phyloP scores from a whole-genome alignment of 1,284 basidiomycete species.

The Irpex sp. region DNA sequence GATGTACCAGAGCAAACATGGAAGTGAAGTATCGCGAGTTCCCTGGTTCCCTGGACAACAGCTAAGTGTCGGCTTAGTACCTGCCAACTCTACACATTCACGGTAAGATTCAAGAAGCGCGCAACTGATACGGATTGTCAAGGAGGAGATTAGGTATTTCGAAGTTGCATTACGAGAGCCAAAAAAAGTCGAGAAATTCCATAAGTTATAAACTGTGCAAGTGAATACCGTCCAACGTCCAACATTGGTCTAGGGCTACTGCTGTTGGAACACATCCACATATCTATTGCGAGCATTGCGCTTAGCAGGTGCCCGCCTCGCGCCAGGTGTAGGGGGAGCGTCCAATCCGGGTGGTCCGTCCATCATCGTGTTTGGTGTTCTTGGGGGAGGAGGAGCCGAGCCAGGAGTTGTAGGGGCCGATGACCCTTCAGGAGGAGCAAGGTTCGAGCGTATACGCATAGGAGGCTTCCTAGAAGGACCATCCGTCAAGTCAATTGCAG shows the following conservation, averaged over 20 bases:
- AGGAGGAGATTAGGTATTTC: no score
- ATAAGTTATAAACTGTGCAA: neutral
- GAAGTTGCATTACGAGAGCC: no score
- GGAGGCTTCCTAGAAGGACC: slow-evolving; percentile 46
- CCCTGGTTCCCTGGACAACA: no score
- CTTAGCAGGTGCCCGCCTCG: slow-evolving; percentile 61
- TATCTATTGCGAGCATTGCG: slow-evolving; percentile 76
- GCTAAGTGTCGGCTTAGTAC: no score
- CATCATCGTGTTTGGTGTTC: slow-evolving; percentile 26
- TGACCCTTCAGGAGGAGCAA: slow-evolving; percentile 45
- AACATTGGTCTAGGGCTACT: neutral
- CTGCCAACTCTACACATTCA: no score
- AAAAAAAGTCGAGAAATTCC: neutral
- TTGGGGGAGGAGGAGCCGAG: slow-evolving; percentile 16
- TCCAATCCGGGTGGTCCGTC: slow-evolving; percentile 22
- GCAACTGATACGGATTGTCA: no score
- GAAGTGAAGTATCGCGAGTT: no score
- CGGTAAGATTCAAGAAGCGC: no score
- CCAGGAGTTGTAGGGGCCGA: slow-evolving; percentile 22
- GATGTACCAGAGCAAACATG: neutral
- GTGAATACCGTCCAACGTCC: neutral
- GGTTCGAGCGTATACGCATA: slow-evolving; percentile 57
- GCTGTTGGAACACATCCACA: slow-evolving; percentile 75
- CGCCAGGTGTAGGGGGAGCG: slow-evolving; percentile 40
- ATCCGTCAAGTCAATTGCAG: slow-evolving; percentile 51